Evolutionary conservation across 1,284 basidiomycete species (phyloP).

Genomic region (Gomphus sp.): DNA sequence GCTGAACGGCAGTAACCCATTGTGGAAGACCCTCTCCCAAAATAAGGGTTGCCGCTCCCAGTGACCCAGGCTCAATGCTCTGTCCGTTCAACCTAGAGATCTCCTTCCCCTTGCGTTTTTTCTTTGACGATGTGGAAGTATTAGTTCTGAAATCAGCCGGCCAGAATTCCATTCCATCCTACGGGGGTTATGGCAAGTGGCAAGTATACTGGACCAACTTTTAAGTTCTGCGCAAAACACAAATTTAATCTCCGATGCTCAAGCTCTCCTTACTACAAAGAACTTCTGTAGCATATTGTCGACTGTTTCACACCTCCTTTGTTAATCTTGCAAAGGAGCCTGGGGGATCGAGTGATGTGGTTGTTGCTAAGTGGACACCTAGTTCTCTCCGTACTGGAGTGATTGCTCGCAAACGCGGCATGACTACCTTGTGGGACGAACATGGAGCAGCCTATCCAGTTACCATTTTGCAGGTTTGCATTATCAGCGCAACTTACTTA

Average conservation of each 20-base stretch:
- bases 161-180: slow-evolving; percentile 18
- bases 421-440: slow-evolving; percentile 91
- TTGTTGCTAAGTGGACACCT: slow-evolving; percentile 70
- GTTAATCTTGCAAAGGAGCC: slow-evolving; percentile 25
- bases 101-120: slow-evolving; percentile 11
- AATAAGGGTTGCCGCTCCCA: slow-evolving; percentile 43
- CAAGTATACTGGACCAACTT: background rate
- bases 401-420: slow-evolving; percentile 92
- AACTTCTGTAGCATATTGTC: slow-evolving; percentile 26
- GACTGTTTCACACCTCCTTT: slow-evolving; percentile 30
- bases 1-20: slow-evolving; percentile 38
- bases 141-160: slow-evolving; percentile 13
- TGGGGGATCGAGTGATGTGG: slow-evolving; percentile 17
- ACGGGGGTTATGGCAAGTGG: background rate
- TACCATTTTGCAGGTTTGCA: slow-evolving; percentile 84
- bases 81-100: slow-evolving; percentile 33
- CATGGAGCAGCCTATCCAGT: slow-evolving; percentile 84
- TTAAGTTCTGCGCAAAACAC: background rate
- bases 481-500: slow-evolving; percentile 11
- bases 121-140: slow-evolving; percentile 6
- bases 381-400: slow-evolving; percentile 87
- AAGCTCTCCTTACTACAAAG: slow-evolving; percentile 34
- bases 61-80: slow-evolving; percentile 42
- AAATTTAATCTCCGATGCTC: slow-evolving; percentile 32
- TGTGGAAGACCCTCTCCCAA: slow-evolving; percentile 33